Percentiles rank a stretch among this genome's conserved stretches.
Conservation (phyloP, 345 rosid species). For the Orychophragmus violaceus region DNA sequence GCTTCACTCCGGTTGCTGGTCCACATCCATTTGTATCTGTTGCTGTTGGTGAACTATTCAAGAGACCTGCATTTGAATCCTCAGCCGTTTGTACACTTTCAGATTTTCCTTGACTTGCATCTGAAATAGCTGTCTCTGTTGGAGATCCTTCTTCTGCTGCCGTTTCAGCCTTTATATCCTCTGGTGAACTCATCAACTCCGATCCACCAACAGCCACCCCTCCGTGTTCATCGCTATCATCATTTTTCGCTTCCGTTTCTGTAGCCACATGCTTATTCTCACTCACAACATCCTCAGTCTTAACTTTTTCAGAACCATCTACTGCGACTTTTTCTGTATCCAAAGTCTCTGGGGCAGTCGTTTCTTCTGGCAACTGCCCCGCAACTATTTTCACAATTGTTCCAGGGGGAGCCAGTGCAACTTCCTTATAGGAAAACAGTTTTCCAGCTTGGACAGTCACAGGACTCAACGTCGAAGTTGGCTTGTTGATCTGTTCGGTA, state of each 20-base stretch:
- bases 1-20: constrained; percentile 24
- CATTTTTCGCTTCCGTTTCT: constrained; percentile 26
- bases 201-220: constrained; percentile 22
- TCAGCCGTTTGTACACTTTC: constrained; percentile 28
- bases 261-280: constrained; percentile 26
- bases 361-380: constrained; percentile 62
- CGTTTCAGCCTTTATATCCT: constrained; percentile 24
- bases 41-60: constrained; percentile 22
- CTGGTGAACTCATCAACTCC: constrained; percentile 15
- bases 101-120: constrained; percentile 27
- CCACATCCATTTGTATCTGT: constrained; percentile 25
- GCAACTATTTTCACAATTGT: constrained; percentile 82
- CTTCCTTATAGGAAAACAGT: constrained; percentile 93
- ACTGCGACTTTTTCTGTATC: constrained; percentile 18
- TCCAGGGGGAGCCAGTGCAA: constrained; percentile 96
- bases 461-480: constrained; percentile 42
- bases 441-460: constrained; percentile 74
- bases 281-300: constrained; percentile 28
- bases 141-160: constrained; percentile 25
- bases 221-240: constrained; percentile 29
- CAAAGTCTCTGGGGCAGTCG: constrained; percentile 23
- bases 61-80: constrained; percentile 23
- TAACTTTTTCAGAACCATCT: constrained; percentile 32
- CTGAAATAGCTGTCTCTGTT: constrained; percentile 18
- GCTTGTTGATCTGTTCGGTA: constrained; percentile 50